Evolutionary conservation across 2,329 filamentous ascomycete species (phyloP).

Genomic region (Bipolaris victoriae): DNA sequence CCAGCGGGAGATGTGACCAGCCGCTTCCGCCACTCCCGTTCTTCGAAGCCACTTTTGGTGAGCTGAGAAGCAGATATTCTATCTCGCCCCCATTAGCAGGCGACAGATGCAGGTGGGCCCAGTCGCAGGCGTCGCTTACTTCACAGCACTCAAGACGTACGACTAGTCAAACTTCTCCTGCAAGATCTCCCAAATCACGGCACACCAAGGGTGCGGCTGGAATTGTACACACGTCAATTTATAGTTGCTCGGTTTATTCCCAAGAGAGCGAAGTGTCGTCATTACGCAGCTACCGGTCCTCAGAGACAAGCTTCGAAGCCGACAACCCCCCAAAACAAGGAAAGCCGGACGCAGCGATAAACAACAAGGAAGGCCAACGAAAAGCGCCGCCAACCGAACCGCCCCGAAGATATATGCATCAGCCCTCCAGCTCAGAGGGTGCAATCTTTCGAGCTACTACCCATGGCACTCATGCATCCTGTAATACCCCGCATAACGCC

Average conservation of each 20-base stretch:
- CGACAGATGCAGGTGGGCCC: slow-evolving; percentile 29
- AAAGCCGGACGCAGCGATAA: slow-evolving; percentile 10
- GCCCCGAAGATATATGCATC: slow-evolving; percentile 35
- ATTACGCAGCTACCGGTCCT: slow-evolving; percentile 48
- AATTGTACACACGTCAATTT: slow-evolving; percentile 44
- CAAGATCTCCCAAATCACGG: slow-evolving; percentile 13
- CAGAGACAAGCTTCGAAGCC: slow-evolving; percentile 48
- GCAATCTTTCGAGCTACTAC: slow-evolving; percentile 38
- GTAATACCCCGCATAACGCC: slow-evolving; percentile 13
- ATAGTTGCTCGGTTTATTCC: slow-evolving; percentile 36
- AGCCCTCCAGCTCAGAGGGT: slow-evolving; percentile 30
- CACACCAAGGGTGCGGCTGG: slow-evolving; percentile 21
- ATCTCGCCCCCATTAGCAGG: slow-evolving; percentile 44
- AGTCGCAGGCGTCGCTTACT: slow-evolving; percentile 22
- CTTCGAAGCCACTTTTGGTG: slow-evolving; percentile 33
- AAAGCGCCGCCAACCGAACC: slow-evolving; percentile 24
- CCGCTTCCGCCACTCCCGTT: slow-evolving; percentile 40
- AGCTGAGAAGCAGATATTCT: slow-evolving; percentile 27
- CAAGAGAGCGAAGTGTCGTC: slow-evolving; percentile 48
- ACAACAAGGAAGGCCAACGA: slow-evolving; percentile 20
- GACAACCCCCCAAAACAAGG: slow-evolving; percentile 25
- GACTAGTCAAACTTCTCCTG: slow-evolving; percentile 12
- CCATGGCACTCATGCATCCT: slow-evolving; percentile 24
- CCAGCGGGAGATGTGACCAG: slow-evolving; percentile 36
- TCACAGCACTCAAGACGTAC: slow-evolving; percentile 24